These are phyloP conservation scores for Epichloe uncinata DNA, from an alignment of 2,329 filamentous ascomycete species.

Conservation along the genomic window DNA sequence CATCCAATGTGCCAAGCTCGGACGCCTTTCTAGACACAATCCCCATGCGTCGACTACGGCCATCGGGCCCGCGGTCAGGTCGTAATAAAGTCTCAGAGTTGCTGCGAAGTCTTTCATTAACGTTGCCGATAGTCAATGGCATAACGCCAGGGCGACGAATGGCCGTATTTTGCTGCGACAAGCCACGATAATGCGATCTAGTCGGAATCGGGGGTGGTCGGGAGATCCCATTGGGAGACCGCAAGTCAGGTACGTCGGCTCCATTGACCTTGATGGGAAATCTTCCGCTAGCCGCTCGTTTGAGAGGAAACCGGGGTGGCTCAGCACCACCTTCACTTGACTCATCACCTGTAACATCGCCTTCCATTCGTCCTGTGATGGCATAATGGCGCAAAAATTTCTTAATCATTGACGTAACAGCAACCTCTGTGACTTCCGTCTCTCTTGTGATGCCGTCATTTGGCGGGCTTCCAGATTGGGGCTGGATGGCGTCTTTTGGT, in stretches of 20 bases:
- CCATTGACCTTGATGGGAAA: conserved; percentile 63
- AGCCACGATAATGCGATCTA: conserved; percentile 61
- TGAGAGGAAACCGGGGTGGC: conserved; percentile 58
- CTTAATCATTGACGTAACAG: conserved; percentile 48
- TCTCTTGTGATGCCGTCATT: conserved; percentile 41
- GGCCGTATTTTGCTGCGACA: conserved; percentile 53
- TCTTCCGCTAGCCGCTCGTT: conserved; percentile 48
- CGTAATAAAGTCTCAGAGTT: conserved; percentile 50
- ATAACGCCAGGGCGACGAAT: conserved; percentile 60
- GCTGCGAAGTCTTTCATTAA: conserved; percentile 53
- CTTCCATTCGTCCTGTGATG: conserved; percentile 38
- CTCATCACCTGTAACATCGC: conserved; percentile 45
- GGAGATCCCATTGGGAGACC: conserved; percentile 48
- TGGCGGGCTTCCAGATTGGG: conserved; percentile 40
- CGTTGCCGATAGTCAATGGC: conserved; percentile 53
- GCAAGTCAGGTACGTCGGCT: conserved; percentile 51
- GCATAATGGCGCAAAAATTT: conserved; percentile 42
- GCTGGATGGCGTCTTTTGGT: conserved; percentile 53
- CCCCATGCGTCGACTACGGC: conserved; percentile 49
- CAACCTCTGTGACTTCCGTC: conserved; percentile 49
- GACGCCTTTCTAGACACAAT: conserved; percentile 46
- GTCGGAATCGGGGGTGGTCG: conserved; percentile 67
- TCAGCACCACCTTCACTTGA: conserved; percentile 58
- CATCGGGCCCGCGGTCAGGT: conserved; percentile 33
- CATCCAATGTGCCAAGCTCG: conserved; percentile 49